Percentiles rank a stretch among this genome's conserved stretches.
These are phyloP conservation scores for Mrakia blollopis DNA, from an alignment of 768 basidiomycete species.

Conservation along the genomic window DNA sequence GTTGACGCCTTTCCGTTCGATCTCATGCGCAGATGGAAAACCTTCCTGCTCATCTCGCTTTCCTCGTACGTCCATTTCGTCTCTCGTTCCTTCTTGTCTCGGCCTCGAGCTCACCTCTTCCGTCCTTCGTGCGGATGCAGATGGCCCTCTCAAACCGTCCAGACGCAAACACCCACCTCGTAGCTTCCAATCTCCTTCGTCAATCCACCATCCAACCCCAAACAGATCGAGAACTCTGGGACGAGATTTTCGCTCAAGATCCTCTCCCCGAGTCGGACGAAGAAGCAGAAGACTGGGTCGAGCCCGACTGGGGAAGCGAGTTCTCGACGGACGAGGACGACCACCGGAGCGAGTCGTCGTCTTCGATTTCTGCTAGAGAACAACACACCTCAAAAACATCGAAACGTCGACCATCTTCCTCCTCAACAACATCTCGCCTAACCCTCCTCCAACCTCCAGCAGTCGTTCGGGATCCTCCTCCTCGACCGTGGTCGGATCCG, in stretches of 20 bases:
- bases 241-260: not conserved
- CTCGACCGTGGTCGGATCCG: constrained; percentile 2
- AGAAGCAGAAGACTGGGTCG: not conserved
- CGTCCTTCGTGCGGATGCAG: not conserved
- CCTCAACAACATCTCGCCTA: not conserved
- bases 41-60: constrained; percentile 1
- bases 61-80: not conserved
- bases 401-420: not conserved
- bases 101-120: not conserved
- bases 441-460: too few relatives aligned
- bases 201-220: not conserved
- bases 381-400: too few relatives aligned
- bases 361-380: too few relatives aligned
- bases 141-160: not conserved
- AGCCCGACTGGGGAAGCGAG: not conserved
- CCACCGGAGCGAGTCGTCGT: too few relatives aligned
- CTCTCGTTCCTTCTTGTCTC: too few relatives aligned
- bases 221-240: not conserved
- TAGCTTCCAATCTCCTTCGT: not conserved
- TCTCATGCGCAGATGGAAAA: not conserved
- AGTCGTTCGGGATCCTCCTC: not conserved
- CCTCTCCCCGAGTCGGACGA: not conserved
- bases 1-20: not conserved
- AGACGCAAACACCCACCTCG: constrained; percentile 3
- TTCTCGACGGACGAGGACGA: not conserved